These are phyloP conservation scores for Dinochytrium kinnereticum DNA, from an alignment of 371 early-diverging fungal species.

Conservation along the genomic window DNA sequence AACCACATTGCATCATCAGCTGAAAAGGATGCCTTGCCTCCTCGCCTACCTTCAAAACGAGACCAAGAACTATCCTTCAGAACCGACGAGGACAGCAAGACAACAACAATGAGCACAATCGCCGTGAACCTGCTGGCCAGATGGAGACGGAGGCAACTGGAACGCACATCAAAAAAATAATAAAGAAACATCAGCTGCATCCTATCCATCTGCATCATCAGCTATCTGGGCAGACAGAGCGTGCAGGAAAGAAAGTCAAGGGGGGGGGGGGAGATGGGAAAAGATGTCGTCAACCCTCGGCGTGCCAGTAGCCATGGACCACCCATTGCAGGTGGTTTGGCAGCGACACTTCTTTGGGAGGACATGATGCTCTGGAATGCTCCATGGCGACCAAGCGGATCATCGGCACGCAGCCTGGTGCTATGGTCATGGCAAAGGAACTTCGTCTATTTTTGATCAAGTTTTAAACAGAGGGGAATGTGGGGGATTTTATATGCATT, in stretches of 20 bases:
- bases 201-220: no score
- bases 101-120: neutral
- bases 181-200: neutral
- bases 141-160: neutral
- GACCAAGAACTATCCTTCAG: neutral
- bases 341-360: slow-evolving; percentile 7
- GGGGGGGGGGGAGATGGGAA: neutral
- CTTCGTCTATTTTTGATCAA: slow-evolving; percentile 5
- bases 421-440: neutral
- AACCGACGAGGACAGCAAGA: neutral
- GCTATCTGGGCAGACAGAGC: no score
- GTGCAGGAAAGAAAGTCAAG: no score
- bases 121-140: neutral
- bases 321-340: neutral
- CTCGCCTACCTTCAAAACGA: neutral
- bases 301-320: slow-evolving; percentile 1
- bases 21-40: neutral
- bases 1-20: neutral
- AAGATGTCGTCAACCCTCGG: slow-evolving; percentile 10
- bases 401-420: slow-evolving; percentile 14
- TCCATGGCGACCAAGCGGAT: neutral
- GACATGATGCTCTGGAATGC: neutral
- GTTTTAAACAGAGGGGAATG: neutral
- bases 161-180: no score
- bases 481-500: neutral